These are phyloP conservation scores for Colletotrichum musicola DNA, from an alignment of 2,329 filamentous ascomycete genomes.

Conservation along the genomic window DNA sequence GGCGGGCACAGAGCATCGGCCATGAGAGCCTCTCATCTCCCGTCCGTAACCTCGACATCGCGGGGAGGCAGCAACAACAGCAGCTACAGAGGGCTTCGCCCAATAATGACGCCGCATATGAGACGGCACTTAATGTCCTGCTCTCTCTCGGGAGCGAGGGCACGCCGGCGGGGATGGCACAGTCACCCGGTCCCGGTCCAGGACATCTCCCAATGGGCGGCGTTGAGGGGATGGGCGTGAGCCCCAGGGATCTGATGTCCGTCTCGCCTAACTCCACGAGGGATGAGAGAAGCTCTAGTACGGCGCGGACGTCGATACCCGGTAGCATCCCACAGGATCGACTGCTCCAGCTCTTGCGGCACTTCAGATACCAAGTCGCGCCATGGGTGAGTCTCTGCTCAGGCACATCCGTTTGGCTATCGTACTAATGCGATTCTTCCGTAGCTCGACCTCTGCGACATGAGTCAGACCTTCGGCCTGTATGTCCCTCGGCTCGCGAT, in stretches of 20 bases:
- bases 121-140: constrained; percentile 50
- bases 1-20: constrained; percentile 20
- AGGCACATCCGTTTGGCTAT: neutral
- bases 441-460: constrained; percentile 58
- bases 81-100: neutral
- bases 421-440: accelerated
- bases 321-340: constrained; percentile 28
- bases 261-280: constrained; percentile 7
- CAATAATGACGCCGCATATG: constrained; percentile 41
- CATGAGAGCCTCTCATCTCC: constrained; percentile 21
- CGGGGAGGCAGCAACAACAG: neutral
- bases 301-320: neutral
- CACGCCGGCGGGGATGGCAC: neutral
- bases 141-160: constrained; percentile 49
- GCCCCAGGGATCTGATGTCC: constrained; percentile 24
- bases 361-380: constrained; percentile 59
- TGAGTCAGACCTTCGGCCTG: constrained; percentile 55
- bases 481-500: constrained; percentile 48
- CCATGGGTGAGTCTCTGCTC: constrained; percentile 54
- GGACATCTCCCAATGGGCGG: neutral
- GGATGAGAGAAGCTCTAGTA: neutral
- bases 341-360: constrained; percentile 51
- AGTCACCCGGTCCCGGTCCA: constrained; percentile 1
- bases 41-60: constrained; percentile 7
- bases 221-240: neutral